Percentiles rank a stretch among this genome's conserved stretches.
These are phyloP conservation scores for Glycine soja DNA, from an alignment of 306 rosid species.

Conservation along the genomic window DNA sequence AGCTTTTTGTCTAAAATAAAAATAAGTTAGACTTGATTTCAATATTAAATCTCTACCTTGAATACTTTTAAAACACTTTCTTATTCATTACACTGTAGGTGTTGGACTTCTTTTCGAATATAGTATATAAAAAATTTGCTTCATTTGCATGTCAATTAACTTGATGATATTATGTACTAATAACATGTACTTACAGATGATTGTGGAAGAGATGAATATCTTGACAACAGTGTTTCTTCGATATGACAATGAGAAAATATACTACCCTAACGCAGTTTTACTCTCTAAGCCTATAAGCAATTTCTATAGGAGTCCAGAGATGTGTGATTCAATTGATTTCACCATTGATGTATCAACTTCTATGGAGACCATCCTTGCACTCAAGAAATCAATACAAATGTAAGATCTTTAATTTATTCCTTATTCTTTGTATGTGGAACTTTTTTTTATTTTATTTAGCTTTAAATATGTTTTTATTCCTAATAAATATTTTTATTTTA, in stretches of 20 bases:
- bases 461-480: too few relatives aligned
- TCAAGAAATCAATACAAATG: constrained; percentile 64
- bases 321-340: constrained; percentile 58
- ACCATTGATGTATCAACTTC: constrained; percentile 56
- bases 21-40: too few relatives aligned
- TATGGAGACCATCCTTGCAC: constrained; percentile 56
- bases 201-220: constrained; percentile 68
- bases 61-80: too few relatives aligned
- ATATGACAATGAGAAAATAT: constrained; percentile 64
- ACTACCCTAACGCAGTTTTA: constrained; percentile 63
- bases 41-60: too few relatives aligned
- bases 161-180: neutral
- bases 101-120: neutral
- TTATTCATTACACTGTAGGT: too few relatives aligned
- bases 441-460: too few relatives aligned
- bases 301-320: constrained; percentile 66
- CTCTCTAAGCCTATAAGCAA: constrained; percentile 61
- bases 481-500: too few relatives aligned
- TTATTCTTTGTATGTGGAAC: neutral
- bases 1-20: too few relatives aligned
- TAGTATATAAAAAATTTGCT: neutral
- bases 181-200: constrained; percentile 46
- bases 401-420: constrained; percentile 36
- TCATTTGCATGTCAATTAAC: neutral
- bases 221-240: constrained; percentile 66